Conservation (phyloP, 108 stramenopile species). For the Pseudonitzschia pungens region DNA sequence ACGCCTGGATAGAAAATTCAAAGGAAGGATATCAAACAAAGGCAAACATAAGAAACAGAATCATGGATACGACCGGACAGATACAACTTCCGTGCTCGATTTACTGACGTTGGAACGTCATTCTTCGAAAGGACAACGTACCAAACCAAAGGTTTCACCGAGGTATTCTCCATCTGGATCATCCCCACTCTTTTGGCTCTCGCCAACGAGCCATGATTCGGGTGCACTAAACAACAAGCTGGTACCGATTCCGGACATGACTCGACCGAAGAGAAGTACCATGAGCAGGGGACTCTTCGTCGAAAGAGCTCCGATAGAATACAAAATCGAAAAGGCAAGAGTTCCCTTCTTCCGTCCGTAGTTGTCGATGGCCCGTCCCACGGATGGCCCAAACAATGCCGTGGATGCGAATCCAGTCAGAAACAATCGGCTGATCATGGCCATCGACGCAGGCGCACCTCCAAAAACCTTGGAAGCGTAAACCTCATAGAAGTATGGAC, state of each 20-base stretch:
- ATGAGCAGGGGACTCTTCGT: constrained; percentile 75
- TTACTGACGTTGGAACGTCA: neutral
- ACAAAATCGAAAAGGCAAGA: constrained; percentile 76
- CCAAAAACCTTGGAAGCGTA: constrained; percentile 88
- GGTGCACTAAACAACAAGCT: constrained; percentile 86
- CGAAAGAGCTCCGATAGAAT: constrained; percentile 75
- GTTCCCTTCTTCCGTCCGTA: constrained; percentile 89
- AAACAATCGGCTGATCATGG: constrained; percentile 82
- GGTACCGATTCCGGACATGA: constrained; percentile 89
- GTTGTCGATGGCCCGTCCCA: constrained; percentile 80
- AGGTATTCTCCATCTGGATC: constrained; percentile 63
- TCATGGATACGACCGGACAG: neutral
- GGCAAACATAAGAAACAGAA: constrained; percentile 2
- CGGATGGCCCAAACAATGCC: constrained; percentile 87
- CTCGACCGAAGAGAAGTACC: constrained; percentile 82
- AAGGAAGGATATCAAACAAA: neutral
- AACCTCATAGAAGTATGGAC: constrained; percentile 97
- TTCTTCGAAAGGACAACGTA: constrained; percentile 24
- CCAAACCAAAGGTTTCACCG: constrained; percentile 93
- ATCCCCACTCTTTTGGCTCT: constrained; percentile 69
- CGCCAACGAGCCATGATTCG: constrained; percentile 96
- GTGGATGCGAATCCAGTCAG: constrained; percentile 92
- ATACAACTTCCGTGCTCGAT: neutral
- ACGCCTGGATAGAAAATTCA: constrained; percentile 51
- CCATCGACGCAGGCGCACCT: constrained; percentile 56